Evolutionary conservation across 2,329 filamentous ascomycete species (phyloP), one percentile per base, ranked within the genome.

Genomic region (Xylaria multiplex): DNA sequence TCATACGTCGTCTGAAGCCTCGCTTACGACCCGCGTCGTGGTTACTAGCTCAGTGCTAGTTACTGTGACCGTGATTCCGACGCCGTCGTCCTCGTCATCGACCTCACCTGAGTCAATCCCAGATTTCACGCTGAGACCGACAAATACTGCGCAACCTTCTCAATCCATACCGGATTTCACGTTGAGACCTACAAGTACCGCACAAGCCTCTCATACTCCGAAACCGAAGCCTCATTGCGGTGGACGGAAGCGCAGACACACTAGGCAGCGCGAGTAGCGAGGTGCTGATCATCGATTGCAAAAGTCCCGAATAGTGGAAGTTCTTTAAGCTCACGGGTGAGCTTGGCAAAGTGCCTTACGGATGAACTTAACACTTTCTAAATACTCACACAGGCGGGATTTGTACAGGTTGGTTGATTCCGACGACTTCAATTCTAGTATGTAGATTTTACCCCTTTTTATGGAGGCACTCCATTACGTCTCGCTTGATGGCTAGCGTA

Each of bases 131-230:
- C 50, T 13, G 22, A 54, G 55, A 16, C 62, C 66, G 42, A 61
- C 52, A n/a, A 19, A 19, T 27, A 60, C 58, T 37, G 27, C 53
- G 37, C 8, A 13, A 8, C 8, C 37, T 14, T 22, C 56, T 27
- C 43, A 65, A 56, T 14, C 59, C 2, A 62, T 68, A 9, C 66
- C 66, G 1, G 66, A 68, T 52, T 65, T 66, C 43, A 65, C 62
- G 45, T 45, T 13, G 30, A 59, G 59, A 24, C 66, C 66, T 35
- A 64, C 52, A n/a, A 27, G 30, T 22, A 62, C 58, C 37, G 27
- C 53, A 24, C 45, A 46, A 16, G 37, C 58, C 22, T 46, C 56
- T 13, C 55, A 65, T 42, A 65, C 62, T 13, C 6, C 56, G n/a
- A 64, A 53, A 52, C 54, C 58, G 42, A 67, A 57, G 37, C 65